Evolutionary conservation across 257 asterid genomes (phyloP).

Genomic region (Mitragyna speciosa): DNA sequence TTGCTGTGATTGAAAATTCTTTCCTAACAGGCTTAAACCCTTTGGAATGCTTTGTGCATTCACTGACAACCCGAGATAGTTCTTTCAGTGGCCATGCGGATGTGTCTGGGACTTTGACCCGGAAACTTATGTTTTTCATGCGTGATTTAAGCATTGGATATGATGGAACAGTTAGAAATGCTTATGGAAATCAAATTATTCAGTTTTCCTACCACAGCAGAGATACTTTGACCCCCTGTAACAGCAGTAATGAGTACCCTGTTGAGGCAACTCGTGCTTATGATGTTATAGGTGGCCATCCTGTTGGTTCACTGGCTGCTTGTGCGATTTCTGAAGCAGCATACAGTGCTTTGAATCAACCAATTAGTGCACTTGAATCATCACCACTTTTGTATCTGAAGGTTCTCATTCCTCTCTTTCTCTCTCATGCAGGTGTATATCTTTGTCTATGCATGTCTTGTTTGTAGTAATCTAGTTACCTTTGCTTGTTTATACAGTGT

Average conservation of each 20-base stretch:
- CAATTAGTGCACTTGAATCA: conserved; percentile 80
- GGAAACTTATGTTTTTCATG: conserved; percentile 81
- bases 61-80: conserved; percentile 79
- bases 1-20: conserved; percentile 64
- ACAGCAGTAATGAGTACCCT: conserved; percentile 22
- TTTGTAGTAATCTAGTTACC: too few relatives aligned
- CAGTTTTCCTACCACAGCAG: conserved; percentile 55
- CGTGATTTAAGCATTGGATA: conserved; percentile 70
- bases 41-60: conserved; percentile 67
- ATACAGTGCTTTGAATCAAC: conserved; percentile 97
- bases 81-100: conserved; percentile 97
- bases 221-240: conserved; percentile 13
- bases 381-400: conserved; percentile 79
- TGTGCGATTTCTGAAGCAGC: conserved; percentile 93
- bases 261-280: conserved; percentile 9
- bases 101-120: conserved; percentile 72
- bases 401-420: conserved; percentile 45
- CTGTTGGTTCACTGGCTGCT: conserved; percentile 95
- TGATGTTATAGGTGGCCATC: conserved; percentile 57
- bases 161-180: conserved; percentile 89
- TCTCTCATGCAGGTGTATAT: too few relatives aligned
- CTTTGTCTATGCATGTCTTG: too few relatives aligned
- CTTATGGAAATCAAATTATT: conserved; percentile 73
- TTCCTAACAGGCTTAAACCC: conserved; percentile 83
- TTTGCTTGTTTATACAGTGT: too few relatives aligned